Evolutionary conservation across 163 green algal species (phyloP).

Genomic region (Volvox carteri): DNA sequence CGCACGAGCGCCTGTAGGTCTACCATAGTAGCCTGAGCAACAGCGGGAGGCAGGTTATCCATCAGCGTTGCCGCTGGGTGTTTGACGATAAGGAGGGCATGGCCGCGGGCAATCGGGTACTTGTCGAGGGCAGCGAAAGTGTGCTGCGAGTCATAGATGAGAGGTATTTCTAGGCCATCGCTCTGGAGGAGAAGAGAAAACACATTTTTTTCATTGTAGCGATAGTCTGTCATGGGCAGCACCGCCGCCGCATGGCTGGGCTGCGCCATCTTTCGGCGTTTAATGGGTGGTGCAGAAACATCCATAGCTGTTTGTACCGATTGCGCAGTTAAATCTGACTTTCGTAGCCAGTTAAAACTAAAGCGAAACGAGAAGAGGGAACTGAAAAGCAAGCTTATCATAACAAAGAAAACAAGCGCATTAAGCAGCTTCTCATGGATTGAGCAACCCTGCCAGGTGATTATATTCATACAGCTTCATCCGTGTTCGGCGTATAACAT

Average conservation of each 20-base stretch:
- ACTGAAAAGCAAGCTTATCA: background rate
- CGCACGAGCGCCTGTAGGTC: slow-evolving; percentile 66
- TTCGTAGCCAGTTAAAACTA: too few relatives aligned
- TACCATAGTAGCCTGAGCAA: slow-evolving; percentile 30
- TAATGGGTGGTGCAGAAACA: background rate
- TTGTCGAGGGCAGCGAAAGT: slow-evolving; percentile 68
- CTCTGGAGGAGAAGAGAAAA: slow-evolving; percentile 47
- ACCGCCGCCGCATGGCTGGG: background rate
- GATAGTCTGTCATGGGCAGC: slow-evolving; percentile 27
- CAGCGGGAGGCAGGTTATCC: slow-evolving; percentile 54
- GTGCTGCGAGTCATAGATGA: slow-evolving; percentile 58
- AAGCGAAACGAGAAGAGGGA: too few relatives aligned
- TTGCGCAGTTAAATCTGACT: too few relatives aligned
- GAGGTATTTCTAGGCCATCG: slow-evolving; percentile 31
- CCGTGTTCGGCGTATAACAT: too few relatives aligned
- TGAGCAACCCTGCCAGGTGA: too few relatives aligned
- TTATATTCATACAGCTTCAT: too few relatives aligned
- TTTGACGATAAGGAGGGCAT: slow-evolving; percentile 68
- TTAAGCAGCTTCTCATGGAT: too few relatives aligned
- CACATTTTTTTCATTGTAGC: slow-evolving; percentile 51
- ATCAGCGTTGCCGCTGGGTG: slow-evolving; percentile 63
- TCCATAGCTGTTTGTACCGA: background rate
- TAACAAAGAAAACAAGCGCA: background rate
- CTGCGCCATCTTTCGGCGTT: slow-evolving; percentile 38
- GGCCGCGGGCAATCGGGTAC: slow-evolving; percentile 59